phyloP scores from a whole-genome alignment of 192 early-diverging fungal genomes.

The Entomortierella parvispora region DNA sequence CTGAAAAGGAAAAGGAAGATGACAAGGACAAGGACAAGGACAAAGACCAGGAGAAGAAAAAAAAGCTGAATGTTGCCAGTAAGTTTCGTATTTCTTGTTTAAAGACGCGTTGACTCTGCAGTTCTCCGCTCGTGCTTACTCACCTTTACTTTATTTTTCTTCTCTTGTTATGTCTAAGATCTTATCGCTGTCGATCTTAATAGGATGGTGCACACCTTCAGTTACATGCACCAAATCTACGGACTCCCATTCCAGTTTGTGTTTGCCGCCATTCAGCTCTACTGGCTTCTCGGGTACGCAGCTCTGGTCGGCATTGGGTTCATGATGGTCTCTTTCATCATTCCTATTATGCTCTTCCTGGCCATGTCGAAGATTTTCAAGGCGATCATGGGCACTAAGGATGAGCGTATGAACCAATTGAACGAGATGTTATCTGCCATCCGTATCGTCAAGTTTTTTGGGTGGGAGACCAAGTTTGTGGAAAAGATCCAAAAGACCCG shows the following conservation, averaged over 20 bases:
- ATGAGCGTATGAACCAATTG: constrained; percentile 77
- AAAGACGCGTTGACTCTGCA: too few species aligned
- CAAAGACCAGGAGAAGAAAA: neutral
- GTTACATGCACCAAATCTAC: constrained; percentile 55
- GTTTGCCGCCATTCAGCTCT: constrained; percentile 70
- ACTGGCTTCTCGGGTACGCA: constrained; percentile 76
- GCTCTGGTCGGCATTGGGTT: constrained; percentile 77
- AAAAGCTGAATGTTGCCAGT: constrained; percentile 8
- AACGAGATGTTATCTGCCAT: constrained; percentile 86
- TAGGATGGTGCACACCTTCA: neutral
- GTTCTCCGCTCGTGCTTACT: constrained; percentile 1
- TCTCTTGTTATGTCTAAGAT: neutral
- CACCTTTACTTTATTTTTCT: neutral
- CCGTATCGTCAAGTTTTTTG: constrained; percentile 89
- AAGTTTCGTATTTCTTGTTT: neutral
- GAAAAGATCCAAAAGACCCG: constrained; percentile 65
- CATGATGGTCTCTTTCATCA: constrained; percentile 68
- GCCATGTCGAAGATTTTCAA: constrained; percentile 53
- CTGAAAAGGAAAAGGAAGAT: constrained; percentile 44
- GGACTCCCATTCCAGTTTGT: constrained; percentile 66
- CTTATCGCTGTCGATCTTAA: neutral
- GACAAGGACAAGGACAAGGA: constrained; percentile 13
- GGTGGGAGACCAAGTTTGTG: constrained; percentile 78
- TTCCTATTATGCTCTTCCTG: constrained; percentile 52
- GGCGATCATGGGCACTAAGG: constrained; percentile 60